phyloP scores from a whole-genome alignment of 129 eudicot species.

The Centaurea solstitialis region DNA sequence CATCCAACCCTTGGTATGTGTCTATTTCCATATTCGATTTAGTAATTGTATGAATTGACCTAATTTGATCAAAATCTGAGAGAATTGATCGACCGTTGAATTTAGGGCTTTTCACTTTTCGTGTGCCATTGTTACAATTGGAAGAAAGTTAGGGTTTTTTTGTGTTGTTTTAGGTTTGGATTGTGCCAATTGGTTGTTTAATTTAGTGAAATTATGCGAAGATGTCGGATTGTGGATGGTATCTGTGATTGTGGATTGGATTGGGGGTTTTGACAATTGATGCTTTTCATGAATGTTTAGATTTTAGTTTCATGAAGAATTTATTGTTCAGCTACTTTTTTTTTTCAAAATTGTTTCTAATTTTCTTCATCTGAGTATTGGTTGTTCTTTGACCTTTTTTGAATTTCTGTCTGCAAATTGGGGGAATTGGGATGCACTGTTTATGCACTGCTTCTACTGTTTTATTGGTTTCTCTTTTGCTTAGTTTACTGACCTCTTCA shows the following conservation, averaged over 20 bases:
- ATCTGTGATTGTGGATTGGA: not conserved
- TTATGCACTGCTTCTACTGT: not conserved
- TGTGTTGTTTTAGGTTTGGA: not conserved
- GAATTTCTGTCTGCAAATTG: not conserved
- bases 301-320: not conserved
- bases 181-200: not conserved
- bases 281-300: not conserved
- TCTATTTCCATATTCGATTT: slow-evolving; percentile 18
- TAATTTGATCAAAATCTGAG: slow-evolving; percentile 13
- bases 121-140: not conserved
- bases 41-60: not conserved
- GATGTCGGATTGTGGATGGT: not conserved
- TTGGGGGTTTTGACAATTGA: not conserved
- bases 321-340: not conserved
- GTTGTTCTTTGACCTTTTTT: not conserved
- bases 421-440: not conserved
- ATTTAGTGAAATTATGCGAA: not conserved
- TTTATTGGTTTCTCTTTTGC: not conserved
- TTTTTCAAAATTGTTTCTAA: no score
- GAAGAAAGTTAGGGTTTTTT: not conserved
- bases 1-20: slow-evolving; percentile 48
- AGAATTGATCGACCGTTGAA: not conserved
- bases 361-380: no score
- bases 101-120: slow-evolving; percentile 3
- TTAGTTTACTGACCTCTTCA: slow-evolving; percentile 11